Evolutionary conservation across 805 yeast genomes (phyloP).

Genomic region (Suhomyces canberraensis): DNA sequence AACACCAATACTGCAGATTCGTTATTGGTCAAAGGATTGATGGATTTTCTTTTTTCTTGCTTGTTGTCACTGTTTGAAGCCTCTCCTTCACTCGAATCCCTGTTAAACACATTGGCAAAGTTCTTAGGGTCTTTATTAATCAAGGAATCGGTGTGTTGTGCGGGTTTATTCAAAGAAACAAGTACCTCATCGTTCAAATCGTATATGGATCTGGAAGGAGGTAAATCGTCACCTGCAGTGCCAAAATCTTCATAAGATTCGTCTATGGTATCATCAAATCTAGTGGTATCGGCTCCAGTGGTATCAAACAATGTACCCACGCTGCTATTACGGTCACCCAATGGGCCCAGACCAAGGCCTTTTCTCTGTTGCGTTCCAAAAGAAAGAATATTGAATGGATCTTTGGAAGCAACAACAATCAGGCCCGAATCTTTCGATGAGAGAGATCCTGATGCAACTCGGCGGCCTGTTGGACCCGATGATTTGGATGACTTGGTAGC

Average conservation of each 20-base stretch:
- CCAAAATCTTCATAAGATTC: constrained; percentile 28
- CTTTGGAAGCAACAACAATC: constrained; percentile 10
- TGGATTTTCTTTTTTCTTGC: constrained; percentile 10
- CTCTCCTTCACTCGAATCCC: constrained; percentile 8
- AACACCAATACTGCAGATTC: constrained; percentile 77
- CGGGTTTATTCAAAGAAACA: constrained; percentile 33
- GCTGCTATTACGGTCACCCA: constrained; percentile 10
- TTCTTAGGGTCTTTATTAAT: constrained; percentile 45
- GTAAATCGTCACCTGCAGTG: constrained; percentile 38
- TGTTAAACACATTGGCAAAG: constrained; percentile 45
- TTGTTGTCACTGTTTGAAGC: constrained; percentile 2
- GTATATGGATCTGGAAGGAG: constrained; percentile 49
- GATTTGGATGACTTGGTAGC: constrained; percentile 10
- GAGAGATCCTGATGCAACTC: constrained; percentile 4
- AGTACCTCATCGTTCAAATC: constrained; percentile 47
- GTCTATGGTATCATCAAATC: constrained; percentile 29
- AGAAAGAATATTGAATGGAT: constrained; percentile 33
- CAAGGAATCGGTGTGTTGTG: constrained; percentile 37
- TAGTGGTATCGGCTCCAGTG: constrained; percentile 13
- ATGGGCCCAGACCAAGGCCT: constrained; percentile 9
- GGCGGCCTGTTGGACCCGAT: constrained; percentile 5
- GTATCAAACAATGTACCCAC: constrained; percentile 21
- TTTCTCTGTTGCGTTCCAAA: constrained; percentile 31
- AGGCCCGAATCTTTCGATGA: constrained; percentile 6
- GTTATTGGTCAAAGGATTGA: constrained; percentile 24